Base-by-base conservation (phyloP, 805 yeast genomes). In the Metschnikowia borealis region DNA sequence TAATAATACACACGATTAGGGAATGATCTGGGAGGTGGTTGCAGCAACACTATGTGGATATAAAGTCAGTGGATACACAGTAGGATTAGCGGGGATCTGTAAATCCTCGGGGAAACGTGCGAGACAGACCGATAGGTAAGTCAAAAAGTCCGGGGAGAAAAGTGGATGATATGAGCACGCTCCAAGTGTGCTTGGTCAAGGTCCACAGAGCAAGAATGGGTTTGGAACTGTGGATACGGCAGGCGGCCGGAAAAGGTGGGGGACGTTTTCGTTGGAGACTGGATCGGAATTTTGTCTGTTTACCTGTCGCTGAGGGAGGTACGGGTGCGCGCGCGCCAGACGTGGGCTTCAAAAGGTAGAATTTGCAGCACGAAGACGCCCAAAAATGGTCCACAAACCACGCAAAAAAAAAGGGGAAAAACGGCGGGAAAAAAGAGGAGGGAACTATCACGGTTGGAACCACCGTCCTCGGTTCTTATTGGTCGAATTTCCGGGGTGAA, bases 241-340 rank as follows among this genome's bases (percentile, higher is more conserved):
- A 3, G 32, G 5, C 2, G 38, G 45, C 29, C 20, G 29, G 38
- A 42, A 42, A 29, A 17, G n/a, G 38, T 32, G 20, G n/a, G 38
- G 20, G 20, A 11, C 20, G 36, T 42, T 13, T 33, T 13, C 10
- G 18, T 20, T 42, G 29, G 37, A 23, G 45, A 15, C 20, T 20
- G 29, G 34, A 32, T 42, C 38, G 45, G 45, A 21, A 32, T 21
- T 42, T 29, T 26, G 36, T n/a, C 20, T 42, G 45, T 42, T 42
- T 33, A 21, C 45, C 45, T 21, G 45, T 32, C 45, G 45, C 45
- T 14, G 20, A 2, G 20, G 17, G 38, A 31, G 21, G 41, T 23
- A 38, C 41, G 29, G 41, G 41, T 38, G 41, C 18, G 32, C 20
- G 31, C 29, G 31, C 29, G 31, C 32, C 23, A 35, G 39, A 18